Evolutionary conservation across 306 rosid genomes (phyloP).

Genomic region (Quillaja saponaria): DNA sequence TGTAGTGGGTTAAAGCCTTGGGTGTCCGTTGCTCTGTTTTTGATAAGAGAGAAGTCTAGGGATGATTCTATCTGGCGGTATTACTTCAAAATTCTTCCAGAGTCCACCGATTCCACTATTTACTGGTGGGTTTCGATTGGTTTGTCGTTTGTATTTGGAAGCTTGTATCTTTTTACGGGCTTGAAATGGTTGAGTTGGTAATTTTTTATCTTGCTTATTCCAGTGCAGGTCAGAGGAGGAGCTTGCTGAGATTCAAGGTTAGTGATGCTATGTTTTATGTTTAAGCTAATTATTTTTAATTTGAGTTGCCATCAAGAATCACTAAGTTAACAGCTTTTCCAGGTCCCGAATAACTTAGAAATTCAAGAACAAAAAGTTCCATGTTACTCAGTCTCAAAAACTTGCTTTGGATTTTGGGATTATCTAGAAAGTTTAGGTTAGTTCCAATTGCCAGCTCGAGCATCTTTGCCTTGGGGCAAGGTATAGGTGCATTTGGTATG

Average conservation of each 20-base stretch:
- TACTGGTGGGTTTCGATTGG: slow-evolving; percentile 75
- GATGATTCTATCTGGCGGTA: slow-evolving; percentile 68
- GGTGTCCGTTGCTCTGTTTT: slow-evolving; percentile 77
- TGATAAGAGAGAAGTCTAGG: slow-evolving; percentile 65
- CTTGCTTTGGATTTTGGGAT: no score
- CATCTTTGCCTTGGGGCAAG: no score
- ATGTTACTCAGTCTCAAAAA: no score
- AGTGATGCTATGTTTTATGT: slow-evolving; percentile 32
- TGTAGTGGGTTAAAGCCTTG: slow-evolving; percentile 86
- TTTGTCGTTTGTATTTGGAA: neutral
- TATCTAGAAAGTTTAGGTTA: no score
- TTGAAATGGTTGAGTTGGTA: slow-evolving; percentile 51
- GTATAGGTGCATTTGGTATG: no score
- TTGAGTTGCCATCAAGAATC: no score
- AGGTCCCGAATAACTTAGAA: no score
- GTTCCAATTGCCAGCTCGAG: no score
- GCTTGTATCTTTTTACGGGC: slow-evolving; percentile 3
- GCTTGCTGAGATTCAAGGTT: slow-evolving; percentile 87
- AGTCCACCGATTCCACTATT: slow-evolving; percentile 73
- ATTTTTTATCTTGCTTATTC: slow-evolving; percentile 54
- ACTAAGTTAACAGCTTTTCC: no score
- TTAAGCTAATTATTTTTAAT: no score
- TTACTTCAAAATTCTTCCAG: slow-evolving; percentile 71
- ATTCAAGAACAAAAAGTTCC: no score
- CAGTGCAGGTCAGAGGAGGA: slow-evolving; percentile 99